Percentiles rank a stretch among this genome's conserved stretches.
Conservation (phyloP, 192 early-diverging fungal species). For the Backusella tarrabulga region DNA sequence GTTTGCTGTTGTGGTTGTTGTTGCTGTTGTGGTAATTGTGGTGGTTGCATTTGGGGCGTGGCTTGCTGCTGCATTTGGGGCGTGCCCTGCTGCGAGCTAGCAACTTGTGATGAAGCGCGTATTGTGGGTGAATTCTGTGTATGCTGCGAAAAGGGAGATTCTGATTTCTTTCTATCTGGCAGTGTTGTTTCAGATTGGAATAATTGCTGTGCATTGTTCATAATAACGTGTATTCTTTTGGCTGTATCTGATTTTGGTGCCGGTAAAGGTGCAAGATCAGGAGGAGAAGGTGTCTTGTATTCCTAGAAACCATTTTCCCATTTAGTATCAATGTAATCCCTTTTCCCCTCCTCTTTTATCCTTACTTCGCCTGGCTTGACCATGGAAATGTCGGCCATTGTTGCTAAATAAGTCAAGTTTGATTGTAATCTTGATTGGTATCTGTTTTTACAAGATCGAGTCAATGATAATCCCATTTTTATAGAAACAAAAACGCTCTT, state of each 20-base stretch:
- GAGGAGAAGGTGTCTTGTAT: slow-evolving; percentile 31
- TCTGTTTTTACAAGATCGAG: slow-evolving; percentile 5
- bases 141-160: not conserved
- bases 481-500: not conserved
- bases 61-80: not conserved
- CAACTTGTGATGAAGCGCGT: not conserved
- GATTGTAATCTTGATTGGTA: slow-evolving; percentile 37
- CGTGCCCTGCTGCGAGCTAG: not conserved
- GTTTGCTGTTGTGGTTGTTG: slow-evolving; percentile 2
- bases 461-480: not conserved
- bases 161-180: not conserved
- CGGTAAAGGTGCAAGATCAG: slow-evolving; percentile 29
- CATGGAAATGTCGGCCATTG: slow-evolving; percentile 35
- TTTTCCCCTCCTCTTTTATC: not conserved
- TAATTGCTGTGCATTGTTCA: slow-evolving; percentile 24
- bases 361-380: slow-evolving; percentile 31
- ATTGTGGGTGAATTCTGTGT: slow-evolving; percentile 9
- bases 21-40: slow-evolving; percentile 4
- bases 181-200: not conserved
- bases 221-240: slow-evolving; percentile 18
- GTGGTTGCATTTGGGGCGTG: slow-evolving; percentile 7
- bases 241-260: slow-evolving; percentile 21
- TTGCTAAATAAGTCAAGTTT: slow-evolving; percentile 36
- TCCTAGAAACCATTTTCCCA: not conserved
- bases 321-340: not conserved